Percentiles rank a stretch among this genome's conserved stretches.
Evolutionary conservation across 192 early-diverging fungal species (phyloP).

Genomic region (Mortierella hygrophila): DNA sequence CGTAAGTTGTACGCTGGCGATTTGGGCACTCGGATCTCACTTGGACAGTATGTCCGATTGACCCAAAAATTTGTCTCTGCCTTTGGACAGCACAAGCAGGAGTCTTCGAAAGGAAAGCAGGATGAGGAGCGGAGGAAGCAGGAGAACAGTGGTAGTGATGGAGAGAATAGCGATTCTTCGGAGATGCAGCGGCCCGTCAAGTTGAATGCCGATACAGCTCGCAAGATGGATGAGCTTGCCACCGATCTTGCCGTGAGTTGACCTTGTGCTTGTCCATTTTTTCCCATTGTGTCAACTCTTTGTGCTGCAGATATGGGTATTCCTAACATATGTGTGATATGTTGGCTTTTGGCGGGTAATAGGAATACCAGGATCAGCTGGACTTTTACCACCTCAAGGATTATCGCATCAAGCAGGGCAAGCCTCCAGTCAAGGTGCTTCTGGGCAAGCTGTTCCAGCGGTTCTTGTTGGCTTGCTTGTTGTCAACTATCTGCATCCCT

Average conservation of each 20-base stretch:
- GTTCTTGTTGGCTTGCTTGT: constrained; percentile 33
- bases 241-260: constrained; percentile 43
- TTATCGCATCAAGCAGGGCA: constrained; percentile 52
- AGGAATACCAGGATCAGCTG: constrained; percentile 59
- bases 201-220: constrained; percentile 5
- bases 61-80: constrained; percentile 52
- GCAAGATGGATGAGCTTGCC: constrained; percentile 40
- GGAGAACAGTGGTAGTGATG: background rate
- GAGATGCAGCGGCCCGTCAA: constrained; percentile 4
- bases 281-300: background rate
- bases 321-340: too few relatives aligned
- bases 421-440: constrained; percentile 27
- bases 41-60: constrained; percentile 54
- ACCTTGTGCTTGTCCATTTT: background rate
- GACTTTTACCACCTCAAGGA: constrained; percentile 57
- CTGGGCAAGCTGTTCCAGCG: constrained; percentile 35
- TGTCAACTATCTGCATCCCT: constrained; percentile 44
- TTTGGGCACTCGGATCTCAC: constrained; percentile 56
- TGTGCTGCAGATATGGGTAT: background rate
- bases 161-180: constrained; percentile 13
- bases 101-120: background rate
- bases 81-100: constrained; percentile 37
- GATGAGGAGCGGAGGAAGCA: background rate
- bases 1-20: constrained; percentile 55
- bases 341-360: background rate